phyloP scores from a whole-genome alignment of 1,284 basidiomycete genomes.

The Grifola frondosa region DNA sequence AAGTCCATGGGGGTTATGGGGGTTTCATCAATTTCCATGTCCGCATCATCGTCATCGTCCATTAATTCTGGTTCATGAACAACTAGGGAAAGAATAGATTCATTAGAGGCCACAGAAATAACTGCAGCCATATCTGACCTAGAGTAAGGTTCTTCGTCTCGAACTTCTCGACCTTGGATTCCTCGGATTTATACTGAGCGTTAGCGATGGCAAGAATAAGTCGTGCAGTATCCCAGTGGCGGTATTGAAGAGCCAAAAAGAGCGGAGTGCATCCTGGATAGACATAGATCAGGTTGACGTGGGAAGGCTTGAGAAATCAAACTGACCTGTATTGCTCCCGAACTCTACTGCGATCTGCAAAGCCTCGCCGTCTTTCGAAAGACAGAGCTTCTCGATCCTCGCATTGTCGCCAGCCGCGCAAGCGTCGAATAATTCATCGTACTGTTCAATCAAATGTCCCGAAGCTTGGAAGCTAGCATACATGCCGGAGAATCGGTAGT shows the following conservation, averaged over 20 bases:
- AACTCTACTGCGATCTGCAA: conserved; percentile 44
- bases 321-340: too few species aligned
- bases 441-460: conserved; percentile 34
- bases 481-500: too few species aligned
- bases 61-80: conserved; percentile 20
- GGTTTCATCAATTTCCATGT: conserved; percentile 28
- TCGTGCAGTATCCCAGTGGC: conserved; percentile 54
- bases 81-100: not conserved
- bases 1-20: conserved; percentile 46
- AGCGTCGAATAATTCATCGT: conserved; percentile 55
- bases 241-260: conserved; percentile 44
- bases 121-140: conserved; percentile 27
- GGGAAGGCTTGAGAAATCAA: too few species aligned
- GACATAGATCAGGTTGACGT: too few species aligned
- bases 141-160: conserved; percentile 32
- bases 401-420: conserved; percentile 49
- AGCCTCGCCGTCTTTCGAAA: conserved; percentile 36
- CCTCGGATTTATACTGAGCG: conserved; percentile 48
- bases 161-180: conserved; percentile 35
- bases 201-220: conserved; percentile 51
- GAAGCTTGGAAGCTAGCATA: too few species aligned
- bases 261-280: conserved; percentile 48
- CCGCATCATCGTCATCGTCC: conserved; percentile 35
- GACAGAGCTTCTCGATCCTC: conserved; percentile 48
- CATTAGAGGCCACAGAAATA: not conserved